phyloP scores from a whole-genome alignment of 176 grass and related monocot species.

The Triticum dicoccoides region DNA sequence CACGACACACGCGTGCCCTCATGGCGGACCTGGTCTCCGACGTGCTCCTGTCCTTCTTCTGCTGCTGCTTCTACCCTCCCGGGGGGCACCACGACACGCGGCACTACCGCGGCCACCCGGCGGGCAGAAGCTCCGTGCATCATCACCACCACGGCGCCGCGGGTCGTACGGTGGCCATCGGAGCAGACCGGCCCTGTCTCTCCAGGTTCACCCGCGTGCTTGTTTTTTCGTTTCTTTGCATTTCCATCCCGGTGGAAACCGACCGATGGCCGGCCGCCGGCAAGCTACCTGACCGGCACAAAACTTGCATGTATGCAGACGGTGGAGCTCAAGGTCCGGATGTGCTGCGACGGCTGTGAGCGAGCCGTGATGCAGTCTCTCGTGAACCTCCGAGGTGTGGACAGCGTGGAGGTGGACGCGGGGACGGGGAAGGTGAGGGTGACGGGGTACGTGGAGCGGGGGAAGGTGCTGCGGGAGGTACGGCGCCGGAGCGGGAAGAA shows the following conservation, averaged over 20 bases:
- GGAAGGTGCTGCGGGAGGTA: constrained; percentile 59
- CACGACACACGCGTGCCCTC: background rate
- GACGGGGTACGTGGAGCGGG: constrained; percentile 72
- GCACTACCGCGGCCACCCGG: background rate
- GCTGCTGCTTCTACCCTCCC: constrained; percentile 49
- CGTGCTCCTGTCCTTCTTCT: constrained; percentile 50
- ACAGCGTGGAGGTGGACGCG: constrained; percentile 67
- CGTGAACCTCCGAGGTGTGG: constrained; percentile 66
- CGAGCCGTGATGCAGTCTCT: constrained; percentile 55
- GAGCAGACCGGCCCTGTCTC: constrained; percentile 21
- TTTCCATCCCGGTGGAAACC: background rate
- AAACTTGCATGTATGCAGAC: constrained; percentile 32
- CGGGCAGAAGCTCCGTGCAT: background rate
- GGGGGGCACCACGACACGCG: constrained; percentile 19
- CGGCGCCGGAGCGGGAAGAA: constrained; percentile 71
- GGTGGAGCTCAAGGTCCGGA: constrained; percentile 77
- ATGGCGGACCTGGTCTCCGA: constrained; percentile 59
- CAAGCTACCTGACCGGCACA: background rate
- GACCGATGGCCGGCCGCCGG: background rate
- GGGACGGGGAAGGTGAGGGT: constrained; percentile 74
- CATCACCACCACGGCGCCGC: background rate
- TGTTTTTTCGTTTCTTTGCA: background rate
- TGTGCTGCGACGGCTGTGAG: constrained; percentile 82
- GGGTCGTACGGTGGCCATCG: background rate
- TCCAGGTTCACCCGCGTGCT: constrained; percentile 30